These are phyloP conservation scores for Hypomyces rosellus DNA, from an alignment of 2,329 filamentous ascomycete genomes.

Conservation along the genomic window DNA sequence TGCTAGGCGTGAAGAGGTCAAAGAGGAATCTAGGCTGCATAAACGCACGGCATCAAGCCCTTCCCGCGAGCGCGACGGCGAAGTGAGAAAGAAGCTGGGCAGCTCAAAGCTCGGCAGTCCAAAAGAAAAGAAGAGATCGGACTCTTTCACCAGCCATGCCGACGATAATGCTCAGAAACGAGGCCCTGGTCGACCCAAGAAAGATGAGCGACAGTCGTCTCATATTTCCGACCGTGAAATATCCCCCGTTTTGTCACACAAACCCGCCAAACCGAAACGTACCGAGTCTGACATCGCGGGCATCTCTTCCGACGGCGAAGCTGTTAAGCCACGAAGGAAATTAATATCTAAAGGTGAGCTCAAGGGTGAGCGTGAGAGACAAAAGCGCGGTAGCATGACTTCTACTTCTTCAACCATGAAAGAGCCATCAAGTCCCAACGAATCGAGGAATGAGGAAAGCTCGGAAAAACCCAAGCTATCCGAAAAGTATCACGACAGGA, in stretches of 20 bases:
- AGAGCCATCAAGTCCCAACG: constrained; percentile 48
- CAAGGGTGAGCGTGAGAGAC: constrained; percentile 52
- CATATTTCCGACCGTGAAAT: constrained; percentile 47
- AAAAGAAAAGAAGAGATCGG: constrained; percentile 43
- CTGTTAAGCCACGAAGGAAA: constrained; percentile 54
- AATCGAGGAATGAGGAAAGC: constrained; percentile 42
- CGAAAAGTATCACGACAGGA: constrained; percentile 54
- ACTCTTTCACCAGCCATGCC: constrained; percentile 35
- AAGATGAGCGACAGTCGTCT: constrained; percentile 45
- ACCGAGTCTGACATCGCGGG: constrained; percentile 48
- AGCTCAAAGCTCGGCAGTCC: constrained; percentile 35
- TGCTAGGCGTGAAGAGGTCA: constrained; percentile 36
- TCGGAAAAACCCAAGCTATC: constrained; percentile 42
- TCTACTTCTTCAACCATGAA: constrained; percentile 49
- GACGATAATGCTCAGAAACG: constrained; percentile 47
- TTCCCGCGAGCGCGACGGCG: constrained; percentile 39
- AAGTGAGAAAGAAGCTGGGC: constrained; percentile 37
- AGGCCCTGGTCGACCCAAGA: constrained; percentile 47
- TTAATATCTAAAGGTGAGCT: constrained; percentile 58
- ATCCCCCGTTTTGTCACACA: constrained; percentile 42
- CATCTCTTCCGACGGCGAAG: constrained; percentile 51
- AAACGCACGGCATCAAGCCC: constrained; percentile 47
- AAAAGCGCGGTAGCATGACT: constrained; percentile 51
- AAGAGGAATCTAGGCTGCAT: constrained; percentile 36
- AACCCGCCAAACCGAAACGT: constrained; percentile 45